Conservation (phyloP, 805 yeast genomes). For the Blastobotrys terrestris region DNA sequence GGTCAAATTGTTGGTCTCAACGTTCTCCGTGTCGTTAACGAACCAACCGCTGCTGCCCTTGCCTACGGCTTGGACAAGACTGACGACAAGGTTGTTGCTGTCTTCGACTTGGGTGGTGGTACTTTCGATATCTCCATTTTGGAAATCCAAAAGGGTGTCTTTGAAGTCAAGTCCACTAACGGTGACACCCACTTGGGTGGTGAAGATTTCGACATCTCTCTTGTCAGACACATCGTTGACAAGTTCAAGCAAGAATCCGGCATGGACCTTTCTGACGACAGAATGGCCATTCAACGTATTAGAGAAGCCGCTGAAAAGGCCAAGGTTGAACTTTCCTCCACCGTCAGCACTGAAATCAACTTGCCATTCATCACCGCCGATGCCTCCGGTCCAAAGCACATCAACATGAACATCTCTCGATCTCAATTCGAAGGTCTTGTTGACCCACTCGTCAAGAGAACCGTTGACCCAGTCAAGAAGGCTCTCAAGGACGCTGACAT, state of each 20-base stretch:
- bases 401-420: slow-evolving; percentile 62
- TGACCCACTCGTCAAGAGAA: slow-evolving; percentile 63
- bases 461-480: slow-evolving; percentile 71
- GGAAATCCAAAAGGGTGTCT: slow-evolving; percentile 96
- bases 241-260: slow-evolving; percentile 72
- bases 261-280: slow-evolving; percentile 55
- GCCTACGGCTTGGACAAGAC: slow-evolving; percentile 84
- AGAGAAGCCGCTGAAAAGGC: slow-evolving; percentile 88
- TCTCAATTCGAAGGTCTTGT: slow-evolving; percentile 62
- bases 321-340: slow-evolving; percentile 76
- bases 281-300: slow-evolving; percentile 78
- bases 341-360: slow-evolving; percentile 66
- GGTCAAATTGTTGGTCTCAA: slow-evolving; percentile 95
- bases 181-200: slow-evolving; percentile 95
- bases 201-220: slow-evolving; percentile 83
- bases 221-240: slow-evolving; percentile 77
- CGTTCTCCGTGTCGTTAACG: slow-evolving; percentile 83
- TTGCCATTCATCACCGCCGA: slow-evolving; percentile 85
- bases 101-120: slow-evolving; percentile 98
- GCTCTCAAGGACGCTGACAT: slow-evolving; percentile 78
- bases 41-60: slow-evolving; percentile 96
- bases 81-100: slow-evolving; percentile 83
- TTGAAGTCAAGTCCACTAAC: slow-evolving; percentile 95
- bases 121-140: slow-evolving; percentile 94
- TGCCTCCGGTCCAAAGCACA: slow-evolving; percentile 74